These are phyloP conservation scores for Cyberlindnera nakhonratchasimensis DNA, from an alignment of 805 yeast genomes.

Conservation along the genomic window DNA sequence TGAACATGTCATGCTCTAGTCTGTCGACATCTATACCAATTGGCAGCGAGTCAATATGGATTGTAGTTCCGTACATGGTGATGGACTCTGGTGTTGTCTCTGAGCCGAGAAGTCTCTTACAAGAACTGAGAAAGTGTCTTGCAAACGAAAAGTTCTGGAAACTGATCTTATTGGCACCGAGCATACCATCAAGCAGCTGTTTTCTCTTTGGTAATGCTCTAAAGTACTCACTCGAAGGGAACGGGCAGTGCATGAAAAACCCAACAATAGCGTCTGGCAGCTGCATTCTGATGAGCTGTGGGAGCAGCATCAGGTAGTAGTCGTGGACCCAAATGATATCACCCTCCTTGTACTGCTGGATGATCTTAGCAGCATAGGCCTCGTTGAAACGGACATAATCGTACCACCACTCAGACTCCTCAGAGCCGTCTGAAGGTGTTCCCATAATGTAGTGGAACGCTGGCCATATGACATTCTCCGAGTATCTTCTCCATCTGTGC, in stretches of 20 bases:
- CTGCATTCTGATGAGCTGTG: slow-evolving; percentile 71
- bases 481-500: slow-evolving; percentile 81
- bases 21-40: slow-evolving; percentile 81
- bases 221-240: slow-evolving; percentile 93
- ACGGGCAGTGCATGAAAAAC: slow-evolving; percentile 90
- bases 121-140: slow-evolving; percentile 87
- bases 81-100: slow-evolving; percentile 47
- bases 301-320: slow-evolving; percentile 85
- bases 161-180: slow-evolving; percentile 83
- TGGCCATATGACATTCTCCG: slow-evolving; percentile 92
- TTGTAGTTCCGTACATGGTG: slow-evolving; percentile 71
- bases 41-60: slow-evolving; percentile 73
- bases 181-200: slow-evolving; percentile 82
- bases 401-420: slow-evolving; percentile 76
- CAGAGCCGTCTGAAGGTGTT: slow-evolving; percentile 63
- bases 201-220: slow-evolving; percentile 82
- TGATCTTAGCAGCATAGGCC: slow-evolving; percentile 78
- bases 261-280: slow-evolving; percentile 87
- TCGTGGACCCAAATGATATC: slow-evolving; percentile 93
- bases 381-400: slow-evolving; percentile 90
- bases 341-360: slow-evolving; percentile 77
- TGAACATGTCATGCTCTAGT: slow-evolving; percentile 57
- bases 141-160: slow-evolving; percentile 86
- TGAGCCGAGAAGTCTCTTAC: slow-evolving; percentile 82
- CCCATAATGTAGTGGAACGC: slow-evolving; percentile 89